Evolutionary conservation across 352 stramenopile species (phyloP), one percentile per base, ranked within the genome.

Genomic region (Globisporangium radiosum): DNA sequence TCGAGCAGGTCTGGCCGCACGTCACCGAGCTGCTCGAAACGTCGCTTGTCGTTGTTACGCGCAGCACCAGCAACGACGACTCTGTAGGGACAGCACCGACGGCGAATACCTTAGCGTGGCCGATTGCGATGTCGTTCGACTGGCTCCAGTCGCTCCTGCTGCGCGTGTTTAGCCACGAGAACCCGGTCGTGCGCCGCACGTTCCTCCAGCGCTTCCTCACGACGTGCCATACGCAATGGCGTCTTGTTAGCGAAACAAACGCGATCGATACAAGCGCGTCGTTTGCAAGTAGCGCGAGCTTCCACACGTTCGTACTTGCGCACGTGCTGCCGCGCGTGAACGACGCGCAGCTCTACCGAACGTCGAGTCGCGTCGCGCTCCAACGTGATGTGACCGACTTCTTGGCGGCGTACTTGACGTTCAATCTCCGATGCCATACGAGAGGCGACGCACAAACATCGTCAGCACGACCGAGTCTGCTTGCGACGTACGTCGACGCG

Each of bases 1-100:
- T 94, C 58, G 85, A 92, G 56, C 82, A 94, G 54, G 85, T 92
- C 17, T 94, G 85, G 85, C 73, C 82, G 9, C 83, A 92, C 25
- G 75, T 94, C 25, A 73, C 73, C 11, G 54, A 64, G 7, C 48
- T 94, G 15, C 66, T 94, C 25, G 54, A 73, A 17, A 66, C 54
- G 7, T 71, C 72, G 33, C 66, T 87, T 15, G 53, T 85, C 15
- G 60, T 73, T 5, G 39, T 59, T 7, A 15, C 13, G 17, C 15
- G 5, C 47, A 38, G 13, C 25, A 13, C 36, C 47, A 47, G 2
- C 38, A 19, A 4, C 10, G 3, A 9, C 37, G 37, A 10, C 33
- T 6, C 14, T 15, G 7, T 14, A 17, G n/a, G 5, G 7, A 48
- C 14, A 33, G 7, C 19, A 53, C 4, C 14, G 5, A 6, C 40